Evolutionary conservation across 495 filamentous ascomycete species (phyloP), one percentile per base, ranked within the genome.

Genomic region (Talaromyces thailandensis): DNA sequence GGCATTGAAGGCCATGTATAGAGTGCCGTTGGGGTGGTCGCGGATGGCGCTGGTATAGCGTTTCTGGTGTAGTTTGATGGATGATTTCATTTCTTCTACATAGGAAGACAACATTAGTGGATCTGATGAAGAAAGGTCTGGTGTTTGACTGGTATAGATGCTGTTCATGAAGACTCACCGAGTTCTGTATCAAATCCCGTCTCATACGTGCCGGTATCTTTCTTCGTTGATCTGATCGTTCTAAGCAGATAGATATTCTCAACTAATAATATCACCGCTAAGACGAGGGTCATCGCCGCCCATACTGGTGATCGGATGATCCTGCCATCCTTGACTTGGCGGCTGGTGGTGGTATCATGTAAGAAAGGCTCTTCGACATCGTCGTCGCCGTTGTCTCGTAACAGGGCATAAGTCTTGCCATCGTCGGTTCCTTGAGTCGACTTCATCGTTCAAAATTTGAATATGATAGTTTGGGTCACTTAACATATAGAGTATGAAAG

Each of bases 101-200:
- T 0, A 18, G 9, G 6, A 48, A 23, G n/a, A 12, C 21, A 18
- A 16, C 12, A 40, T 40, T 16, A 40, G 35, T 14, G 24, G 14
- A 24, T 14, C 2, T 6, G 7, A 24, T 9, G 18, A 52, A 25
- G 0, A 24, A 52, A 25, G 24, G 18, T 18, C 24, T 21, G 18
- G 11, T 21, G 5, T 23, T 24, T 52, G 21, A 25, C 14, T 52
- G 24, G 2, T 52, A 25, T 9, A 14, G 14, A 55, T 6, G 12
- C 4, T 53, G 8, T 53, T 29, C 51, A 28, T 0, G 23, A 0
- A 21, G 2, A 52, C 48, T n/a, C 5, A 63, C 61, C 51, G 26
- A 63, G 56, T 12, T 63, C 61, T 3, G 61, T 63, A 12, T 63
- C 31, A 45, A 63, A 63, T 18, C 61, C 61, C 6, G 58, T 53